These are phyloP conservation scores for Verticillium dahliae DNA, from an alignment of 2,329 filamentous ascomycete genomes.

Conservation along the genomic window DNA sequence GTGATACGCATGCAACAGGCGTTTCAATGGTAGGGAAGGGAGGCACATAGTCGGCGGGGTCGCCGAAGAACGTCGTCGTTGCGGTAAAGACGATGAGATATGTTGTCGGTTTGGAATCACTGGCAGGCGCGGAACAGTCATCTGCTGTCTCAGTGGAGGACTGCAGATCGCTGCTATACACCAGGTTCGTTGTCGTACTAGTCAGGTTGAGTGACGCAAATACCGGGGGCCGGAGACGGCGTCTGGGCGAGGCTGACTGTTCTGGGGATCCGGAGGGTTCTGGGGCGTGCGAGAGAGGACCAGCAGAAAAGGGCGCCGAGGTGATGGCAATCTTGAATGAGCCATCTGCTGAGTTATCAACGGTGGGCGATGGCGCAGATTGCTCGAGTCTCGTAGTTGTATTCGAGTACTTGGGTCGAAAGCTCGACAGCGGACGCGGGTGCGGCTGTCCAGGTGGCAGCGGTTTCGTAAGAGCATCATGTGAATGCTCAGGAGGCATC, in stretches of 20 bases:
- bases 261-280: neutral
- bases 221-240: neutral
- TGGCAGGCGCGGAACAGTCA: neutral
- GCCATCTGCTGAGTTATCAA: neutral
- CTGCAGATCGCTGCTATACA: neutral
- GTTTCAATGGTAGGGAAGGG: slow-evolving; percentile 34
- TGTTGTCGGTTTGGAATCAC: slow-evolving; percentile 15
- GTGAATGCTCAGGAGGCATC: neutral
- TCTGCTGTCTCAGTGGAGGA: neutral
- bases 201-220: neutral
- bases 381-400: neutral
- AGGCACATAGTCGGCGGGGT: slow-evolving; percentile 38
- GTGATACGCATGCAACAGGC: neutral
- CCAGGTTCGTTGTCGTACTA: neutral
- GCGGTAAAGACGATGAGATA: slow-evolving; percentile 41
- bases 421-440: neutral
- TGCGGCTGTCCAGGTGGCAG: neutral
- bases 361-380: neutral
- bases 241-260: neutral
- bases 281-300: no score
- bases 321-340: neutral
- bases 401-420: neutral
- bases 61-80: slow-evolving; percentile 41
- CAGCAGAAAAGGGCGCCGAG: no score
- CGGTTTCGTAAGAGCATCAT: neutral